Evolutionary conservation across 2,329 filamentous ascomycete genomes (phyloP), one percentile per base, ranked within the genome.

Genomic region (Camptophora hylomeconis): DNA sequence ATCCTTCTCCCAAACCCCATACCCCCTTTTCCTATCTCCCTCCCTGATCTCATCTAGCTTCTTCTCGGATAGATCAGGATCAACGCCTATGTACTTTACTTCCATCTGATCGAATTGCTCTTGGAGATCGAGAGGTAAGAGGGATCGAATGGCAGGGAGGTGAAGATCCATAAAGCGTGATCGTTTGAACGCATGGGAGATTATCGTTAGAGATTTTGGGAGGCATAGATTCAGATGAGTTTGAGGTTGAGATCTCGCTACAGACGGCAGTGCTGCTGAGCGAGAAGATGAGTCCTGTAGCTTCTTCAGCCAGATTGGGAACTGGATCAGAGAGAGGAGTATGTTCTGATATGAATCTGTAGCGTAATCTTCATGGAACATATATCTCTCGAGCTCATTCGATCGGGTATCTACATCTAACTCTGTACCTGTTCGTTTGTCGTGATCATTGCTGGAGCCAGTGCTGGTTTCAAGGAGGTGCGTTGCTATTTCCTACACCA

Each of bases 281-380:
- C n/a, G n/a, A n/a, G n/a, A n/a, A n/a, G 11, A 16, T 20, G 26
- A 9, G n/a, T 21, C 14, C 7, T 5, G 8, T 5, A 24, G 12
- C 22, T 14, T 17, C 12, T 21, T 21, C 4, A 37, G 21, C 17
- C 44, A 35, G 2, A 44, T 15, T 5, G 46, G 55, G 35, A 67
- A 70, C 3, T 63, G 58, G 38, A 77, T 61, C 45, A 92, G 59
- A 8, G 77, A 78, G 49, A 86, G 84, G 10, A 92, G 56, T 4
- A 93, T 57, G 48, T 93, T 93, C 48, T 84, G 76, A 47, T 82
- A 87, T 2, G 79, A 87, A 52, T 94, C 86, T 1, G 87, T 72
- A 0, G 86, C 82, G 31, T 69, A 64, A 6, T 75, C 67, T 47
- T 93, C 84, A 2, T 71, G 46, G 0, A 70, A 47, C 11, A 82